These are phyloP conservation scores for Diaporthe velutina DNA, from an alignment of 2,329 filamentous ascomycete genomes.

Conservation along the genomic window DNA sequence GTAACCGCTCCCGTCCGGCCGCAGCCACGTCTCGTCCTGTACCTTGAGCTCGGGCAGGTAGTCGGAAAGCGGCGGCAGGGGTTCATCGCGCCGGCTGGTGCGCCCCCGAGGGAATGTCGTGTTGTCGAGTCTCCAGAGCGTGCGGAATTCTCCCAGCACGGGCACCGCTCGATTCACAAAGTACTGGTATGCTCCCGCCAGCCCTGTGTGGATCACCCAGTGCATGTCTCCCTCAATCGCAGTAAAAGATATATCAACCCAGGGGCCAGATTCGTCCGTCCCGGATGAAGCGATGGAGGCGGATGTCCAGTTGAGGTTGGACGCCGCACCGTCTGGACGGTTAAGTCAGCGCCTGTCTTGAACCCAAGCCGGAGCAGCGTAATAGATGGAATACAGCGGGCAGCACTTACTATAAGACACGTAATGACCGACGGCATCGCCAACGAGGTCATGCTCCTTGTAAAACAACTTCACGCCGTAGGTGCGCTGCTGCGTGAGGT, in stretches of 20 bases:
- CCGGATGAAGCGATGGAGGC: conserved; percentile 54
- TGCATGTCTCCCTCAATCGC: conserved; percentile 63
- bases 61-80: conserved; percentile 57
- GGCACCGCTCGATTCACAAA: conserved; percentile 64
- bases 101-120: conserved; percentile 59
- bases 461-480: conserved; percentile 48
- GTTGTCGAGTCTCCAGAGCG: conserved; percentile 64
- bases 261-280: conserved; percentile 51
- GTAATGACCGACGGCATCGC: conserved; percentile 48
- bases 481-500: conserved; percentile 45
- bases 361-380: background rate
- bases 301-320: conserved; percentile 61
- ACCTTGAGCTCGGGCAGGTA: conserved; percentile 61
- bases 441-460: conserved; percentile 45
- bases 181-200: conserved; percentile 66
- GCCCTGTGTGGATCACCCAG: conserved; percentile 62
- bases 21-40: conserved; percentile 66
- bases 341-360: background rate
- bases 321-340: conserved; percentile 57
- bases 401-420: conserved; percentile 48
- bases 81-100: conserved; percentile 58
- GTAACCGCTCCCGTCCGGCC: conserved; percentile 58
- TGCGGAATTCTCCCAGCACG: conserved; percentile 62
- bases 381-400: background rate
- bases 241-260: conserved; percentile 61